Base-by-base conservation (phyloP, 495 filamentous ascomycete genomes). In the Podospora didyma region DNA sequence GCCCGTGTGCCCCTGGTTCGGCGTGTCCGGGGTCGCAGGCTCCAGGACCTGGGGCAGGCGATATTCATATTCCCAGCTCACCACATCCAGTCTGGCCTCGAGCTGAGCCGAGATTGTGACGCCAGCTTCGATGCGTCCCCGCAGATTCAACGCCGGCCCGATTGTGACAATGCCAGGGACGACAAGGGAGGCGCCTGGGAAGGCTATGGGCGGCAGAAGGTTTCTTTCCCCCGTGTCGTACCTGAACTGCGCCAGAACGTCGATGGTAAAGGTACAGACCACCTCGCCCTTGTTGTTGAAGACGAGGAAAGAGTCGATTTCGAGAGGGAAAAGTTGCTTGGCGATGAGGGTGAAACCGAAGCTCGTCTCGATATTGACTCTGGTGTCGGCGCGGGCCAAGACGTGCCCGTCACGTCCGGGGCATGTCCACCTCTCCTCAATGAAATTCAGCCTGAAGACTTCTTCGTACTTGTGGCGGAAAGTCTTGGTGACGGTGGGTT, bases 101-200 rank as follows among this genome's bases (percentile, higher is more conserved):
- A n/a, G n/a, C n/a, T n/a, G n/a, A n/a, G n/a, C n/a, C n/a, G n/a
- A n/a, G n/a, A 47, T 16, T 7, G 19, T 47, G 22, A 19, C 45
- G 16, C 11, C 16, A 19, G 9, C 45, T 7, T 73, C 56, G 19
- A 69, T 23, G 1, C 42, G 39, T 2, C 54, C 69, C 19, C 58
- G 31, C 11, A 75, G 22, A 4, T 51, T 57, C 42, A 74, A 50
- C 9, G 68, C 54, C 4, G 73, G 71, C 4, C 71, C 71, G 17
- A 75, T 56, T 1, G 67, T 72, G 0, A 65, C 60, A 17, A 75
- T 61, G 1, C 69, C 69, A 0, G 71, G 73, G 5, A 75, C 64
- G 9, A 24, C 20, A 51, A 75, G 69, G 3, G 61, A 58, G 0
- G 66, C 70, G 20, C 68, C 65, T 48, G 59, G 54, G 11, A 64